Percentiles rank a stretch among this genome's conserved stretches.
Conservation (phyloP, 2,329 filamentous ascomycete genomes). For the Colletotrichum chlorophyti region DNA sequence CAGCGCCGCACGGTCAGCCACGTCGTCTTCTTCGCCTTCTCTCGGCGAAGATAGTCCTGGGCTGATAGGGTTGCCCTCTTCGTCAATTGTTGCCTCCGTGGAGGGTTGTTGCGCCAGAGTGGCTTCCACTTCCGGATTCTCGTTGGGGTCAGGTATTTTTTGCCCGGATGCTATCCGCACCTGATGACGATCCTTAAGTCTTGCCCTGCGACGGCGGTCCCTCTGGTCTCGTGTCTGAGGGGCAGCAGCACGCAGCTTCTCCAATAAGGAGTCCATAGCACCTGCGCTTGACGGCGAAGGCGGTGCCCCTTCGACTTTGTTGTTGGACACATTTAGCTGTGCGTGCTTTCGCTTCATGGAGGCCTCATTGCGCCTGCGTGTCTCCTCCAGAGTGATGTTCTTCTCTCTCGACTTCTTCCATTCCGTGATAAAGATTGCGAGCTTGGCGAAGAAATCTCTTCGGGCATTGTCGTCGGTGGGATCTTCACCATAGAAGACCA, state of each 20-base stretch:
- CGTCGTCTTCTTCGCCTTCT: conserved; percentile 68
- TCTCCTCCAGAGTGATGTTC: conserved; percentile 85
- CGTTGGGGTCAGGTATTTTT: conserved; percentile 77
- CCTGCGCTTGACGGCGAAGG: conserved; percentile 78
- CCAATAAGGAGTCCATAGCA: conserved; percentile 93
- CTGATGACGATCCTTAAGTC: conserved; percentile 90
- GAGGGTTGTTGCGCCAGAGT: conserved; percentile 42
- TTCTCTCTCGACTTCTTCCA: conserved; percentile 98
- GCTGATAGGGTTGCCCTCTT: conserved; percentile 59
- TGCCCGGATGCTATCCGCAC: conserved; percentile 89
- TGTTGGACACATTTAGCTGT: conserved; percentile 64
- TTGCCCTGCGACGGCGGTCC: conserved; percentile 83
- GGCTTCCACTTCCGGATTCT: conserved; percentile 63
- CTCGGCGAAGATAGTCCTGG: conserved; percentile 54
- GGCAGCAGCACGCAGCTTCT: conserved; percentile 92
- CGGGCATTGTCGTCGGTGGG: conserved; percentile 89
- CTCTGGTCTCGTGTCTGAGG: conserved; percentile 89
- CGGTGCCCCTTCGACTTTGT: conserved; percentile 51
- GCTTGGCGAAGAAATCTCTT: conserved; percentile 93
- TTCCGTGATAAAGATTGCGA: conserved; percentile 87
- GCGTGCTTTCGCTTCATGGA: conserved; percentile 90
- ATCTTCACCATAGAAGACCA: conserved; percentile 96
- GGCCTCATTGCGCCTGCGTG: conserved; percentile 82
- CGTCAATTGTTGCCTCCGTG: conserved; percentile 47
- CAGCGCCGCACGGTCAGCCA: conserved; percentile 84